Evolutionary conservation across 805 yeast species (phyloP), one percentile per base, ranked within the genome.

Genomic region (Metschnikowia arizonensis): DNA sequence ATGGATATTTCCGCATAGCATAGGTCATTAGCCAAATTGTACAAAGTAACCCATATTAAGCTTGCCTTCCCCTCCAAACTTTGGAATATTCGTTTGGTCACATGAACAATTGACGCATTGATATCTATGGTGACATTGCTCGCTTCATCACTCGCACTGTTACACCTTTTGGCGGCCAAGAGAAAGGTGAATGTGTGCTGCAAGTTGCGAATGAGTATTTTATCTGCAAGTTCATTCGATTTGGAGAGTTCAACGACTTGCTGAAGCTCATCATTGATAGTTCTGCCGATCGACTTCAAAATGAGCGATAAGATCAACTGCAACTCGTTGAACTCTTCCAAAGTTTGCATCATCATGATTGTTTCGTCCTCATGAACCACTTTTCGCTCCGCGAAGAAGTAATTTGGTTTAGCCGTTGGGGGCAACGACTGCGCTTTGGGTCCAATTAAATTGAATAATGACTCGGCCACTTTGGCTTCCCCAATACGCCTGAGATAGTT

Each of bases 361-460:
- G 42, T 35, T 11, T 33, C 47, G 18, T 36, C 33, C 10, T 42
- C 42, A 7, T 47, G 38, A 10, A 38, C 19, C 5, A 46, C 6
- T 28, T 36, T 49, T 21, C 42, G 35, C 25, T 52, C 52, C n/a
- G 38, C 42, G 24, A 50, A 50, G 30, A 54, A 56, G 42, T 47
- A 48, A 31, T 50, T 54, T 10, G 66, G 57, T 41, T 62, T 64
- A 8, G 71, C 52, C 6, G 66, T 33, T 2, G 73, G 72, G 3
- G 72, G 68, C 24, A 54, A 46, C 11, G 43, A 29, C 11, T 41
- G 35, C 4, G 25, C 29, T 3, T 44, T 17, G 10, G 44, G 39
- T 8, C 19, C 23, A 21, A 37, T 33, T 5, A 38, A 10, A 10
- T 24, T 36, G 18, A 33, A 26, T 10, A 26, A 30, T 7, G 33